These are phyloP conservation scores for Spinacia oleracea DNA, from an alignment of 179 eudicot genomes.

Conservation along the genomic window DNA sequence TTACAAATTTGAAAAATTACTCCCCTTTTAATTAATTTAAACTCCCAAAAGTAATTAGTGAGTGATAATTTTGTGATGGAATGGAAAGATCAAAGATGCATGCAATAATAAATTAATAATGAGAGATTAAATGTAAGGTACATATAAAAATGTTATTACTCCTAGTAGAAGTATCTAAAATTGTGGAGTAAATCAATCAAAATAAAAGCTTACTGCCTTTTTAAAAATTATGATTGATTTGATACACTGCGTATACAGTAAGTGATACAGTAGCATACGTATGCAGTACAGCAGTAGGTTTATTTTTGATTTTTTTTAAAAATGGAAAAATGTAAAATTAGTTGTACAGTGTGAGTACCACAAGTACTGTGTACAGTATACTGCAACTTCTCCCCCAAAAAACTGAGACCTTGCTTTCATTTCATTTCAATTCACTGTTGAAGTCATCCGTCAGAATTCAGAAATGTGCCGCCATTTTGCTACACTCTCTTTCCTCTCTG, in stretches of 20 bases:
- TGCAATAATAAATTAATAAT: conserved; percentile 21
- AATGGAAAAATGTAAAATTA: too few relatives aligned
- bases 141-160: too few relatives aligned
- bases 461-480: conserved; percentile 42
- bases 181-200: conserved; percentile 15
- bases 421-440: conserved; percentile 22
- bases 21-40: too few relatives aligned
- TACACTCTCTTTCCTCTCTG: background rate
- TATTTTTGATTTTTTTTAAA: too few relatives aligned
- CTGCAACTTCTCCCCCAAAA: background rate
- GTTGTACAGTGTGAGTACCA: background rate
- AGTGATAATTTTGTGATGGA: conserved; percentile 33
- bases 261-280: background rate
- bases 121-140: background rate
- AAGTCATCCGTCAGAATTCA: conserved; percentile 8
- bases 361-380: background rate
- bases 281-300: too few relatives aligned
- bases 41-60: too few relatives aligned
- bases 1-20: too few relatives aligned
- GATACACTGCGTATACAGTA: too few relatives aligned
- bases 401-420: conserved; percentile 10
- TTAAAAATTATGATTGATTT: background rate
- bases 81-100: conserved; percentile 35
- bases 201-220: background rate
- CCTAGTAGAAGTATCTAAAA: background rate